Evolutionary conservation across 106 monocot genomes (phyloP).

Genomic region (Phalaenopsis aphrodite): DNA sequence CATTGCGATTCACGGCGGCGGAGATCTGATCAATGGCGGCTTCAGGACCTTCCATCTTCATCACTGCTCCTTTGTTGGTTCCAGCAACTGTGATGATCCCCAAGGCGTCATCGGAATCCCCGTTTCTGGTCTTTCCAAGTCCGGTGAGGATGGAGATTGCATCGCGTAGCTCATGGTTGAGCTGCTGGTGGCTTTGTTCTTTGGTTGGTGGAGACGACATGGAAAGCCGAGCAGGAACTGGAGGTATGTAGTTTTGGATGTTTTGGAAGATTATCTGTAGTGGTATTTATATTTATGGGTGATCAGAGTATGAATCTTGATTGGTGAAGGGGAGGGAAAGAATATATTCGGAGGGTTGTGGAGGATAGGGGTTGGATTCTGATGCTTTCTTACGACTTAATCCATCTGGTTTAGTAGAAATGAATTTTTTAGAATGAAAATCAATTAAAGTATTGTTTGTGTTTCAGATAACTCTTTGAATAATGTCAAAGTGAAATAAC

Average conservation of each 20-base stretch:
- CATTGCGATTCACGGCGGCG: neutral
- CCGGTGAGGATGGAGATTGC: conserved; percentile 26
- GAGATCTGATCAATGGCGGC: neutral
- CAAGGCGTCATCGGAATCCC: neutral
- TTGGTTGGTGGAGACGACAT: neutral
- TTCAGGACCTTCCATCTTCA: conserved; percentile 15
- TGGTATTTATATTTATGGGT: neutral
- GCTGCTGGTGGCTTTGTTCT: neutral
- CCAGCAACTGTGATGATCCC: conserved; percentile 40
- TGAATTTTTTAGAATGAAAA: too few species aligned
- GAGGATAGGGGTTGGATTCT: neutral
- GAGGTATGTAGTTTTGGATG: neutral
- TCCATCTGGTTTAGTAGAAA: neutral
- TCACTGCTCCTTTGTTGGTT: conserved; percentile 42
- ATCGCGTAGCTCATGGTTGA: conserved; percentile 18
- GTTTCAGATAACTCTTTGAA: too few species aligned
- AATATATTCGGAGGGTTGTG: conserved; percentile 1
- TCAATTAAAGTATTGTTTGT: too few species aligned
- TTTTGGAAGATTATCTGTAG: neutral
- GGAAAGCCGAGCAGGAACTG: too few species aligned
- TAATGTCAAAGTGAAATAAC: too few species aligned
- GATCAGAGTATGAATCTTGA: neutral
- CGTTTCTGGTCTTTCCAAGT: conserved; percentile 6
- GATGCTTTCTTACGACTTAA: neutral
- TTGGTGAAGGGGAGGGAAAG: conserved; percentile 5